phyloP scores from a whole-genome alignment of 306 rosid species.

The Cicer yamashitae region DNA sequence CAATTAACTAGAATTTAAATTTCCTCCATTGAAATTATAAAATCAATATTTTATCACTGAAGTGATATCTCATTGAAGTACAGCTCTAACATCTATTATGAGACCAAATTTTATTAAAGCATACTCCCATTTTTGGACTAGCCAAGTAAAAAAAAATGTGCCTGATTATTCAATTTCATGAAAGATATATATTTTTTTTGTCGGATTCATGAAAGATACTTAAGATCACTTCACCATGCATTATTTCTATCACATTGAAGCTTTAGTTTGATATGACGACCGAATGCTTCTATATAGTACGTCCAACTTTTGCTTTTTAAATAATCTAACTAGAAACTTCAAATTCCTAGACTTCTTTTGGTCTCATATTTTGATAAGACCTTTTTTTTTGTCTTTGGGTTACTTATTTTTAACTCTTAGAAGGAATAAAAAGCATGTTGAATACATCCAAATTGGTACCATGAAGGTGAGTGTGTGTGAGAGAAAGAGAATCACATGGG shows the following conservation, averaged over 20 bases:
- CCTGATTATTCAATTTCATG: conserved; percentile 43
- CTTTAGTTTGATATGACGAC: conserved; percentile 45
- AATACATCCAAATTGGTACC: conserved; percentile 50
- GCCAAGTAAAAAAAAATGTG: conserved; percentile 19
- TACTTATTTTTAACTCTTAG: conserved; percentile 44
- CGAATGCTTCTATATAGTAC: conserved; percentile 31
- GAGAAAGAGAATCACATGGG: neutral
- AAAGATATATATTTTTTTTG: conserved; percentile 8
- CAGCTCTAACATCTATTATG: too few species aligned
- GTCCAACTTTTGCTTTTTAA: conserved; percentile 28
- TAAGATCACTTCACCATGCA: conserved; percentile 17
- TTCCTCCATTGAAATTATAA: too few species aligned
- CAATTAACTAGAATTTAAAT: too few species aligned
- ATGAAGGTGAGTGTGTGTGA: conserved; percentile 36
- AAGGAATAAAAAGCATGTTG: conserved; percentile 29
- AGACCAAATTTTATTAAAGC: neutral
- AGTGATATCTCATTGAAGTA: too few species aligned
- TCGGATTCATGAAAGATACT: conserved; percentile 41
- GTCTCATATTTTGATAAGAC: conserved; percentile 43
- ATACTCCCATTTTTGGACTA: conserved; percentile 43
- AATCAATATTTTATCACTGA: too few species aligned
- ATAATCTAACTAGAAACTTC: conserved; percentile 44
- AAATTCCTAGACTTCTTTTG: conserved; percentile 47
- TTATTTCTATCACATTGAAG: conserved; percentile 37
- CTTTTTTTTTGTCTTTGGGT: conserved; percentile 12